Evolutionary conservation across 2,329 filamentous ascomycete genomes (phyloP), one percentile per base, ranked within the genome.

Genomic region (Colletotrichum coccodes): DNA sequence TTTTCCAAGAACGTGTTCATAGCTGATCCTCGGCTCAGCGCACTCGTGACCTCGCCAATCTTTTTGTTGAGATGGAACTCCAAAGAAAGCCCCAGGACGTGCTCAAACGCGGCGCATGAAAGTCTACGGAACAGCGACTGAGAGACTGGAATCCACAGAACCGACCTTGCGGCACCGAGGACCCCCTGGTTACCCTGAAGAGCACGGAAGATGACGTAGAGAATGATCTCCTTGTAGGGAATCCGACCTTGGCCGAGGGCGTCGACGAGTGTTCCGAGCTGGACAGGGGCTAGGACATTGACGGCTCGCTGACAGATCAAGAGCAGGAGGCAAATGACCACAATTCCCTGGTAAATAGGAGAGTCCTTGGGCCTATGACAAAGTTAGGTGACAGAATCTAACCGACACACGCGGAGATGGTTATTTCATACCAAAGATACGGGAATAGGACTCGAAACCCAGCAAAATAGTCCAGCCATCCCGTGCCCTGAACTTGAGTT

Each of bases 51-150:
- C 72, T 86, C 85, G 3, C 84, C 85, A n/a, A 84, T 81, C 47
- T 83, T 80, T 70, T 86, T 86, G 73, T 81, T 83, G 1, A 86
- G 75, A 61, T 87, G 85, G 50, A 87, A 87, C 12, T 86, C 84
- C 11, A 86, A 75, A 0, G 83, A 85, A 1, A 86, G 77, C 0
- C 78, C 78, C 4, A 85, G 72, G 0, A 86, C 82, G 54, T 86
- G 84, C 62, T 84, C 81, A 32, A 86, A 86, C 1, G 84, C 82
- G 1, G 84, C 82, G 1, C 73, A 77, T 0, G 82, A 83, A 2
- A 86, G 75, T 18, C 81, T 72, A 1, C 82, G 79, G 69, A 81
- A 86, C 5, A 82, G 75, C 0, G 76, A 79, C 54, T 86, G 84
- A 0, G 81, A 80, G 0, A 85, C 79, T 0, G 84, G 83, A 1